phyloP scores from a whole-genome alignment of 805 yeast genomes.

The Teunomyces atbi region DNA sequence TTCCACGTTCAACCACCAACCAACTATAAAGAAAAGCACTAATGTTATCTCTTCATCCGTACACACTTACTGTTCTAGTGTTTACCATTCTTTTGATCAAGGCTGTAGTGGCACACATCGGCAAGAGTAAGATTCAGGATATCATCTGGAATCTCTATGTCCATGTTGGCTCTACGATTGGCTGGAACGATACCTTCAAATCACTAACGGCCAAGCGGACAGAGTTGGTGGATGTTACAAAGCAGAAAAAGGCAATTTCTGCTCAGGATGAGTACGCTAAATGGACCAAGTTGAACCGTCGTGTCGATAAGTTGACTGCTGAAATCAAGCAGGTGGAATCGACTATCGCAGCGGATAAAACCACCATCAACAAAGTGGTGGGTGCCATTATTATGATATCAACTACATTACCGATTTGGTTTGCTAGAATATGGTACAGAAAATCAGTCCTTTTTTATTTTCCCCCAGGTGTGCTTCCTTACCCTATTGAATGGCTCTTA shows the following conservation, averaged over 20 bases:
- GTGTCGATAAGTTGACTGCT: conserved; percentile 53
- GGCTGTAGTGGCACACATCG: conserved; percentile 35
- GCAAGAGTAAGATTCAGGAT: conserved; percentile 31
- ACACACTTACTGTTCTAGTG: conserved; percentile 31
- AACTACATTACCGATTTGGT: conserved; percentile 49
- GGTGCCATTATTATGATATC: conserved; percentile 31
- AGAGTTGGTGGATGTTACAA: conserved; percentile 48
- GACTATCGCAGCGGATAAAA: conserved; percentile 35
- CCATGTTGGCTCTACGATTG: conserved; percentile 28
- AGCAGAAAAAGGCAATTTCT: conserved; percentile 58
- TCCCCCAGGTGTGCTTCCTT: conserved; percentile 58
- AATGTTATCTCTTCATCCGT: conserved; percentile 33
- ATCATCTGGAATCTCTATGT: conserved; percentile 39
- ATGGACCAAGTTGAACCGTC: conserved; percentile 91
- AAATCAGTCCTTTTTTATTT: conserved; percentile 56
- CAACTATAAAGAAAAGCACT: background rate
- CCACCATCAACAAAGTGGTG: conserved; percentile 31
- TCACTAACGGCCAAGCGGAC: conserved; percentile 27
- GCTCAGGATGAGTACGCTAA: conserved; percentile 94
- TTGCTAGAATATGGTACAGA: conserved; percentile 52
- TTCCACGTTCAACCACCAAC: background rate
- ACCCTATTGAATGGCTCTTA: conserved; percentile 50
- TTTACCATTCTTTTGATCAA: conserved; percentile 37
- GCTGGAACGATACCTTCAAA: conserved; percentile 26
- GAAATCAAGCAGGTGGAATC: conserved; percentile 48